A percentile compares a stretch with the other conserved stretches of the same genome.
phyloP scores from a whole-genome alignment of 2,329 filamentous ascomycete genomes.

The Plenodomus lindquistii region DNA sequence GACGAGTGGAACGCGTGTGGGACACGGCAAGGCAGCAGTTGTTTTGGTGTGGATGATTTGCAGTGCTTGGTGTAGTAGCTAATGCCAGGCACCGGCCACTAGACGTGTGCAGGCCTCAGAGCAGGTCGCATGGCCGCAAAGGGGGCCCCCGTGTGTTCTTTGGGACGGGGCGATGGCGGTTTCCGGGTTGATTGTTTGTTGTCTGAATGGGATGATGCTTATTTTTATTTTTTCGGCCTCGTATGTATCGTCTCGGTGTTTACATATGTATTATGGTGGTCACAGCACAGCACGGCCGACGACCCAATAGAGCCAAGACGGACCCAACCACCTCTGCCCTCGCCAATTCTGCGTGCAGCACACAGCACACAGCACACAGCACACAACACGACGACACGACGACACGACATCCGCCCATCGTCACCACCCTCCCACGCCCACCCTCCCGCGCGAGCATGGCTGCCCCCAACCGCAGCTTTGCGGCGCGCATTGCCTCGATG shows the following conservation, averaged over 20 bases:
- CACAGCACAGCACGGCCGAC: no score
- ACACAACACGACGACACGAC: not conserved
- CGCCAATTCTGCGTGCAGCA: not conserved
- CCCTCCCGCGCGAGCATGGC: constrained; percentile 23
- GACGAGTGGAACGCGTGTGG: no score
- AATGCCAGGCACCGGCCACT: constrained; percentile 8
- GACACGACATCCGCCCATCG: not conserved
- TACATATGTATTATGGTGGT: no score
- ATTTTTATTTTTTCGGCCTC: no score
- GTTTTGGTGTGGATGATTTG: constrained; percentile 8
- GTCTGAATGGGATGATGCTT: no score
- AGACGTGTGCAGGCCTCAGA: constrained; percentile 1
- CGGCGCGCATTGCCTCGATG: constrained; percentile 53
- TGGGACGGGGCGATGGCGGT: not conserved
- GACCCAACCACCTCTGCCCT: not conserved
- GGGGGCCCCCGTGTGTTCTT: no score
- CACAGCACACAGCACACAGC: not conserved
- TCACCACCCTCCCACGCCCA: no score
- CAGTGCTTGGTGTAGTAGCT: not conserved
- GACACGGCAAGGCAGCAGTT: constrained; percentile 2
- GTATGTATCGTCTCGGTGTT: no score
- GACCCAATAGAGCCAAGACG: not conserved
- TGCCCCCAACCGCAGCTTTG: constrained; percentile 42
- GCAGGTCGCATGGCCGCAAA: not conserved
- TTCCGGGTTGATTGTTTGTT: not conserved